Evolutionary conservation across 2,329 filamentous ascomycete species (phyloP), one percentile per base, ranked within the genome.

Genomic region (Malbranchea zuffiana): DNA sequence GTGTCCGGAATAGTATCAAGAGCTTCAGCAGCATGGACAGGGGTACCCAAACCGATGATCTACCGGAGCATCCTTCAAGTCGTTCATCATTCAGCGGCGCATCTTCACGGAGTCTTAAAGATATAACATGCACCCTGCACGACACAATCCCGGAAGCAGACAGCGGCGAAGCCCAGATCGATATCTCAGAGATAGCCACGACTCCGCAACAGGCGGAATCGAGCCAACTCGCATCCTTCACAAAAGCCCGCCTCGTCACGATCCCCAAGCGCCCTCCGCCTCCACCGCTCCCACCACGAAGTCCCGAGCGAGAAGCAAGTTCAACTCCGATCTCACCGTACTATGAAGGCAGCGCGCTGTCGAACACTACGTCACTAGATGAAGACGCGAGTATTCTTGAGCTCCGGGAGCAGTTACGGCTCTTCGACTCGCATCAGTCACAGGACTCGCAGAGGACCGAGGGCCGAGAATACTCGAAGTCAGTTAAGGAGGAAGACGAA

Each of bases 171-270:
- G n/a, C n/a, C n/a, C n/a, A n/a, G n/a, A n/a, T n/a, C n/a, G 29
- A 39, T 16, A 13, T 25, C n/a, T 6, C 7, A 25, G 6, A 7
- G 6, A n/a, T 25, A 7, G 23, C 7, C 7, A 7, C 7, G 6
- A 21, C 2, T 3, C 17, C 16, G 20, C 21, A 30, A 16, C 17
- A 19, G 3, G 17, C 25, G 24, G 7, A 20, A 13, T 25, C 33
- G 15, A 12, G 3, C 8, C 75, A 32, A 71, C 73, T 2, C 75
- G 80, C 80, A 37, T 71, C 76, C 38, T 75, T 86, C 39, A 80
- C 76, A 25, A 80, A 82, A 52, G 83, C 85, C 16, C 80, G 80
- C 34, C 67, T 95, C 34, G 83, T 95, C 18, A 86, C 76, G 30
- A 93, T 95, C 41, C 77, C 82, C 8, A 92, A 88, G 61, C 74